Evolutionary conservation across 805 yeast species (phyloP).

Genomic region (Yamadazyma philogaea): DNA sequence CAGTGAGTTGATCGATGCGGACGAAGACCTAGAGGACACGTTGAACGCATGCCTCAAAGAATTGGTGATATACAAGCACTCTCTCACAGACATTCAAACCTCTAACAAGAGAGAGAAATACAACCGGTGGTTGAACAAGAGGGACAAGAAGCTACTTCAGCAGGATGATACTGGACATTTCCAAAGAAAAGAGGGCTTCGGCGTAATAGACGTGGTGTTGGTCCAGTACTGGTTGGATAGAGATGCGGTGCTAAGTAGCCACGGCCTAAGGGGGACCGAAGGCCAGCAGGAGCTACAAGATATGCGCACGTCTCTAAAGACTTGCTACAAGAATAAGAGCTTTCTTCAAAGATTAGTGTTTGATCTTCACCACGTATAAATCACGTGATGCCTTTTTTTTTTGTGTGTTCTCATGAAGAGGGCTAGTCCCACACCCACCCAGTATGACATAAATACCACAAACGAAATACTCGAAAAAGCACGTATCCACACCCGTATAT

Average conservation of each 20-base stretch:
- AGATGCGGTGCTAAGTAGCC: constrained; percentile 9
- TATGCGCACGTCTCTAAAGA: constrained; percentile 11
- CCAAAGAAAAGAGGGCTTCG: constrained; percentile 11
- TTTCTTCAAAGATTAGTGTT: constrained; percentile 15
- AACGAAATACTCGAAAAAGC: no score
- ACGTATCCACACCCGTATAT: no score
- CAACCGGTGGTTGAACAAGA: constrained; percentile 11
- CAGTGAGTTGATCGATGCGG: constrained; percentile 12
- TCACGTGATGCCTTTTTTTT: background rate
- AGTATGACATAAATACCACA: no score
- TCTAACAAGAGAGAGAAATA: constrained; percentile 13
- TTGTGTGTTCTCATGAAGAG: no score
- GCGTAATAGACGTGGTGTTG: constrained; percentile 17
- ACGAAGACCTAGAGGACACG: constrained; percentile 14
- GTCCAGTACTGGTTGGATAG: constrained; percentile 17
- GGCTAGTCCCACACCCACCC: no score
- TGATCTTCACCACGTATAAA: constrained; percentile 8
- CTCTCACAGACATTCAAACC: constrained; percentile 9
- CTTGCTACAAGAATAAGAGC: constrained; percentile 15
- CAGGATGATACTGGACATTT: constrained; percentile 17
- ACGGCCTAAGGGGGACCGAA: constrained; percentile 2
- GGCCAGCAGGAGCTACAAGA: constrained; percentile 4
- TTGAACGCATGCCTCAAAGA: constrained; percentile 17
- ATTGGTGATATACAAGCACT: constrained; percentile 8
- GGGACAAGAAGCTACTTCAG: constrained; percentile 13